phyloP scores from a whole-genome alignment of 768 basidiomycete genomes.

The Pilatotrama ljubarskyi region DNA sequence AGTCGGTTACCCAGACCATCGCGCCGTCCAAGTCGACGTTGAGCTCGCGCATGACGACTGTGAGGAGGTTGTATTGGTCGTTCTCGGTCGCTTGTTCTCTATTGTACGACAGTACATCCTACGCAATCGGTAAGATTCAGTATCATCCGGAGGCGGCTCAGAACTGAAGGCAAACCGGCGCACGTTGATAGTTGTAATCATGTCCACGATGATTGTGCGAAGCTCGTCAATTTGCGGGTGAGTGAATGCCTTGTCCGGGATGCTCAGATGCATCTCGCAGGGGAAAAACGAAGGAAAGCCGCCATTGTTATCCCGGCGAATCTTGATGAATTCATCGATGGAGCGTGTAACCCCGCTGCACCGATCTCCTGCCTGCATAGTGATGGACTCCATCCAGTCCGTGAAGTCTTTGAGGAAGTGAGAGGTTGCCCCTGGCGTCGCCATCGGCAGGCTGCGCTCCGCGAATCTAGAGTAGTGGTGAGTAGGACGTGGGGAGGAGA shows the following conservation, averaged over 20 bases:
- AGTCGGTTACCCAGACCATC: conserved; percentile 20
- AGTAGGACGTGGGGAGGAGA: no score
- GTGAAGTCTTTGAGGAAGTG: conserved; percentile 27
- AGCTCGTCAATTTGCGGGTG: conserved; percentile 52
- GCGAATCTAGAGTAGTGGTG: conserved; percentile 7
- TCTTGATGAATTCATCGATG: conserved; percentile 27
- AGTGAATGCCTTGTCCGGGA: conserved; percentile 58
- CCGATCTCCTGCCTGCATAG: conserved; percentile 29
- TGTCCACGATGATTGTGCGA: conserved; percentile 55
- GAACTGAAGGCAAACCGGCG: conserved; percentile 28
- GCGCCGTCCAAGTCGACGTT: conserved; percentile 22
- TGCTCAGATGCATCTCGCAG: conserved; percentile 48
- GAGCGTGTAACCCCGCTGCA: conserved; percentile 14
- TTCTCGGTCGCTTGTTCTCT: conserved; percentile 31
- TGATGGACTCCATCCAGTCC: conserved; percentile 27
- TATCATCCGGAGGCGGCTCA: neutral
- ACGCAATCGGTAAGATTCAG: neutral
- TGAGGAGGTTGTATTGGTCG: conserved; percentile 31
- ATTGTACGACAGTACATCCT: conserved; percentile 35
- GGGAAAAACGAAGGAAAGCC: conserved; percentile 25
- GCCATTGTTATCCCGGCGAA: conserved; percentile 29
- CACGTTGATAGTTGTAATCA: conserved; percentile 67
- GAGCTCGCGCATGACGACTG: conserved; percentile 28
- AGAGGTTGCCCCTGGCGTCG: conserved; percentile 11
- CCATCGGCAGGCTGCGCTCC: conserved; percentile 1